Evolutionary conservation across 2,329 filamentous ascomycete genomes (phyloP), one percentile per base, ranked within the genome.

Genomic region (Fusarium subtropicale): DNA sequence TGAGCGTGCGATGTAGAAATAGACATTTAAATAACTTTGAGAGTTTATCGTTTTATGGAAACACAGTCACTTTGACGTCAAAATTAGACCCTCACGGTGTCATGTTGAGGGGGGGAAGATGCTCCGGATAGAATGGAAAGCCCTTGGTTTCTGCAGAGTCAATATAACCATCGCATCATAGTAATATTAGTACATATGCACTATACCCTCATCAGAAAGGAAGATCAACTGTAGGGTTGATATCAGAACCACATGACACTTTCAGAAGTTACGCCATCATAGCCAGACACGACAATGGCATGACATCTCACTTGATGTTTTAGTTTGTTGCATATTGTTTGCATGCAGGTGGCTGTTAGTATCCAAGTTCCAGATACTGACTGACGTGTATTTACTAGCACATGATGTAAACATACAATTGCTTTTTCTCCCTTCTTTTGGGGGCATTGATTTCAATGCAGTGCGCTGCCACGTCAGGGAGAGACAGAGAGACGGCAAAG

Each of bases 31-130:
- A 60, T 45, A 60, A 58, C 65, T 22, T 60, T 20, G 46, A 48
- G 20, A 16, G 22, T 54, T 55, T 11, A 39, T 20, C 44, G 9
- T 41, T 41, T 53, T 24, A 22, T 31, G 5, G 20, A 16, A 20
- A 67, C 71, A 61, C 42, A 64, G 58, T 71, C 70, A 72, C 64
- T 58, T 68, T 73, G 68, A 72, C 70, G 70, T 73, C 70, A 73
- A 68, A 26, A 20, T 18, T 24, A 13, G 33, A 26, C 38, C 33
- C 50, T 44, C 22, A 30, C 26, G 20, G 18, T 30, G 18, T 39
- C 18, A 34, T 34, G 9, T 45, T 12, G 42, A 39, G 18, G 13
- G 18, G 33, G 36, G 53, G 31, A 30, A 31, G 16, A 63, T 47
- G 34, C 48, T 63, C 48, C 60, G 58, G 34, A 36, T 33, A 24